phyloP scores from a whole-genome alignment of 768 basidiomycete species.

The Kwoniella sp. region DNA sequence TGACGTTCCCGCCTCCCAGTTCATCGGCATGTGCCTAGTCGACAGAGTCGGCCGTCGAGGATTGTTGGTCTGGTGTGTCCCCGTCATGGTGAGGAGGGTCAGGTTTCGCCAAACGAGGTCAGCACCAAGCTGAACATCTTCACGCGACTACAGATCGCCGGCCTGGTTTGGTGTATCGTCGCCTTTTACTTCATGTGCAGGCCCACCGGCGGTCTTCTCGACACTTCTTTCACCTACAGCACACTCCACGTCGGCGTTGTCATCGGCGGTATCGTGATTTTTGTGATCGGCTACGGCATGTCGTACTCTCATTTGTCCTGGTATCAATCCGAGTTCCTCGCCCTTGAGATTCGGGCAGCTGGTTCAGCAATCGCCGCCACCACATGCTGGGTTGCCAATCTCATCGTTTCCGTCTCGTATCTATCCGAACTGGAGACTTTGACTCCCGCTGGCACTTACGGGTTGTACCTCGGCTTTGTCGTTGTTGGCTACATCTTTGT shows the following conservation, averaged over 20 bases:
- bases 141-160: conserved; percentile 9
- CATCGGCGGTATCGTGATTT: conserved; percentile 28
- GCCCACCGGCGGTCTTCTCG: conserved; percentile 4
- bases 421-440: conserved; percentile 26
- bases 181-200: conserved; percentile 7
- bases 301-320: conserved; percentile 24
- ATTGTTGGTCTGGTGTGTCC: conserved; percentile 13
- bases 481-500: conserved; percentile 25
- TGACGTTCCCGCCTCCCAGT: background rate
- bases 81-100: conserved; percentile 14
- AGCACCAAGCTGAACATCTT: too few species aligned
- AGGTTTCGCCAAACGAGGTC: too few species aligned
- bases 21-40: conserved; percentile 35
- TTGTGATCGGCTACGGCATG: conserved; percentile 20
- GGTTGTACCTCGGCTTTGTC: conserved; percentile 27
- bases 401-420: conserved; percentile 33
- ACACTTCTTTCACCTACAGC: background rate
- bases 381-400: conserved; percentile 28
- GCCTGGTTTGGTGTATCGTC: conserved; percentile 21
- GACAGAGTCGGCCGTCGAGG: conserved; percentile 33
- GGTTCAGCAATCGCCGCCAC: conserved; percentile 25
- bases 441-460: conserved; percentile 25
- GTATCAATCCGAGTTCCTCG: conserved; percentile 30
- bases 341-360: conserved; percentile 30
- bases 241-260: conserved; percentile 11